Percentiles rank a stretch among this genome's conserved stretches.
Evolutionary conservation across 1,139 yeast genomes (phyloP).

Genomic region (Sugiyamaella xylanicola): DNA sequence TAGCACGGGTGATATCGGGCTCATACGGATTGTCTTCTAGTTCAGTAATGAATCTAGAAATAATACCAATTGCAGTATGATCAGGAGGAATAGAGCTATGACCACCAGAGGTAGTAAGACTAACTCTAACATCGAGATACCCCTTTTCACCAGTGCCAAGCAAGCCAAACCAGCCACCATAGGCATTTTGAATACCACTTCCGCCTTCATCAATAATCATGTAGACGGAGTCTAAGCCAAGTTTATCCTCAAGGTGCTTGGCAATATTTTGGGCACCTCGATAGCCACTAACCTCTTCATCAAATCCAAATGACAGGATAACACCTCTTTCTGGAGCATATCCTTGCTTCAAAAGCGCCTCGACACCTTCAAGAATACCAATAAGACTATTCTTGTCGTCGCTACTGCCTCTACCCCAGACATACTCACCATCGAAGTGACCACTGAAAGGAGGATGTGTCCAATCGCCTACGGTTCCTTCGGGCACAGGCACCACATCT

Average conservation of each 20-base stretch:
- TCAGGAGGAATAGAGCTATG: slow-evolving; percentile 72
- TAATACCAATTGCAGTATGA: slow-evolving; percentile 71
- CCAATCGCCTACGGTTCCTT: slow-evolving; percentile 61
- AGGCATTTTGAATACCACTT: slow-evolving; percentile 44
- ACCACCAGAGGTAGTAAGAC: slow-evolving; percentile 66
- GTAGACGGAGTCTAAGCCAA: slow-evolving; percentile 59
- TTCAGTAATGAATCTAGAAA: slow-evolving; percentile 54
- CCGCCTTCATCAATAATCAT: slow-evolving; percentile 68
- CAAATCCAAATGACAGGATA: slow-evolving; percentile 65
- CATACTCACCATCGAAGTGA: slow-evolving; percentile 56
- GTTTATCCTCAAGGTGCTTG: slow-evolving; percentile 49
- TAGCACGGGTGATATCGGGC: slow-evolving; percentile 50
- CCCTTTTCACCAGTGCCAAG: slow-evolving; percentile 75
- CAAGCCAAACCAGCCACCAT: slow-evolving; percentile 54
- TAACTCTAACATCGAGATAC: slow-evolving; percentile 53
- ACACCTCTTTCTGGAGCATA: slow-evolving; percentile 58
- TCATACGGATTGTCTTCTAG: slow-evolving; percentile 56
- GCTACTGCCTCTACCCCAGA: slow-evolving; percentile 68
- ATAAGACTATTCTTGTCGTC: slow-evolving; percentile 64
- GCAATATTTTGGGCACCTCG: slow-evolving; percentile 58
- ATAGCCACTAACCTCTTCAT: slow-evolving; percentile 66
- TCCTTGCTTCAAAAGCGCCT: slow-evolving; percentile 50
- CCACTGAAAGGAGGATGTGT: slow-evolving; percentile 70
- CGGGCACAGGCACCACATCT: slow-evolving; percentile 80
- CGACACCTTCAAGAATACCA: slow-evolving; percentile 61